Conservation (phyloP, 176 grass and related monocot species). For the Aegilops sharonensis region DNA sequence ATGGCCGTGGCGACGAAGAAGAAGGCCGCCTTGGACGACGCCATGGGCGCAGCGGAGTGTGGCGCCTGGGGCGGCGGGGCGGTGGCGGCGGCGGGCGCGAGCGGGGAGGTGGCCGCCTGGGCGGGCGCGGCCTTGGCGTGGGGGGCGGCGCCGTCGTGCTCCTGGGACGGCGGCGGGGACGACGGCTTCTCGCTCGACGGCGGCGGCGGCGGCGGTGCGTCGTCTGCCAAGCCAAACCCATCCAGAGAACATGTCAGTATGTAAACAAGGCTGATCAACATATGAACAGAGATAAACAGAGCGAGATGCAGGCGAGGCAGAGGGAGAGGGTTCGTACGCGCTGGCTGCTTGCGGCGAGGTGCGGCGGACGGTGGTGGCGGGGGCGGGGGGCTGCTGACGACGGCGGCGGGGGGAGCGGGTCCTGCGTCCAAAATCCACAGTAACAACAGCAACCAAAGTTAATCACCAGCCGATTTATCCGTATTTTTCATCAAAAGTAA, state of each 20-base stretch:
- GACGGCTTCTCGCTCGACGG: neutral
- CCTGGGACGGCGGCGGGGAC: conserved; percentile 24
- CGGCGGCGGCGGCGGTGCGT: conserved; percentile 14
- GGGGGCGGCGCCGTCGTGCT: neutral
- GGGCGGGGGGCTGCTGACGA: neutral
- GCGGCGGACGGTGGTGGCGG: neutral
- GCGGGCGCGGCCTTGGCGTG: neutral
- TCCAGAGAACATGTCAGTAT: too few species aligned
- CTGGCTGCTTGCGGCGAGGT: conserved; percentile 10
- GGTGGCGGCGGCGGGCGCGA: neutral
- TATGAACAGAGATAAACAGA: neutral
- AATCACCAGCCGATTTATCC: neutral
- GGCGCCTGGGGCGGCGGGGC: neutral
- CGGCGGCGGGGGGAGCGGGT: neutral
- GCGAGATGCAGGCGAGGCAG: neutral
- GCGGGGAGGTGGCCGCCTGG: neutral
- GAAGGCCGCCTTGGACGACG: neutral
- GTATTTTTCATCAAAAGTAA: neutral
- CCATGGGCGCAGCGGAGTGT: neutral
- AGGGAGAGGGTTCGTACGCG: neutral
- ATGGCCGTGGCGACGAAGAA: neutral
- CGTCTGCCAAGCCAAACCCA: neutral
- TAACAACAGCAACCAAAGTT: neutral
- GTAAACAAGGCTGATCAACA: neutral
- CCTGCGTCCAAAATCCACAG: neutral